Evolutionary conservation across 768 basidiomycete species (phyloP), one percentile per base, ranked within the genome.

Genomic region (Hysterangium stoloniferum): DNA sequence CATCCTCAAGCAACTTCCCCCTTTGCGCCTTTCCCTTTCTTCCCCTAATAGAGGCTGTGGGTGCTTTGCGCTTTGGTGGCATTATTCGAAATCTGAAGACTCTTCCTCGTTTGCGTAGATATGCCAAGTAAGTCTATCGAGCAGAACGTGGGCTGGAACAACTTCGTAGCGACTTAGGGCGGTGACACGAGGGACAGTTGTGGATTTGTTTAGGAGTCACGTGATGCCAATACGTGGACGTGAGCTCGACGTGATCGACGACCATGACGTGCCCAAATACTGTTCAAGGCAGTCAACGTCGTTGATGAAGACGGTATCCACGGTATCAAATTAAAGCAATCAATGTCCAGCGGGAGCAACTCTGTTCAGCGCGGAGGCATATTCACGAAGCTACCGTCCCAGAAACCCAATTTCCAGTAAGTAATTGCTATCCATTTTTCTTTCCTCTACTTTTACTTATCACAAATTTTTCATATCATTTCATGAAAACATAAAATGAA

Each of bases 171-270:
- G 46, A 48, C 13, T 24, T 32, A 29, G 28, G 40, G 40, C 38
- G 49, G 33, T 51, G 49, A 51, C 49, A 51, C 49, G 49, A 51
- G 49, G 49, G 49, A 28, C 25, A 19, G 12, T 24, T 37, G 36
- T 24, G 48, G 35, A 12, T 36, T 41, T 28, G 46, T 48, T 35
- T 48, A 33, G 20, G 15, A 31, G 40, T 51, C 38, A 51, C 49
- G 49, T 51, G 49, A 51, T 40, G 13, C 24, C 19, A 13, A 19
- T 4, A 17, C 44, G 13, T 13, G 29, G 22, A 15, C 32, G 19
- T n/a, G 22, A 41, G 34, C 38, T 28, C 17, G 35, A n/a, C 25
- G n/a, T 40, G 11, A 22, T 25, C 38, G 38, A 27, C 17, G 48
- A 27, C 35, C 28, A 27, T 37, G 49, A 28, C 29, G 38, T 32